phyloP scores from a whole-genome alignment of 2,329 filamentous ascomycete species.

The Colletotrichum filicis region DNA sequence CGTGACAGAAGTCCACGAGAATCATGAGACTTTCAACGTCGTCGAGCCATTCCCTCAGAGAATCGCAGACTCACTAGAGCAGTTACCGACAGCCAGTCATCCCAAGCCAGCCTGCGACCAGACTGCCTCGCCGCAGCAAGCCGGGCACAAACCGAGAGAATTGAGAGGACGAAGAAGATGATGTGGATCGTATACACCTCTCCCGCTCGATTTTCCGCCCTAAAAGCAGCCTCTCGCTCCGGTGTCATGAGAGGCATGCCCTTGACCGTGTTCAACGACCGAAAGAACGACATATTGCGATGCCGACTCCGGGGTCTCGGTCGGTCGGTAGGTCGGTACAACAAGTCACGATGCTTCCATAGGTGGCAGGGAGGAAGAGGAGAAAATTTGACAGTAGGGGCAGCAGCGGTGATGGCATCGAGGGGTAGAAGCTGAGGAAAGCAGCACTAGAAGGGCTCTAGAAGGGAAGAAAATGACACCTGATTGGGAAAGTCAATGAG shows the following conservation, averaged over 20 bases:
- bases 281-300: background rate
- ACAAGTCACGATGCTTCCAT: background rate
- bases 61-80: conserved; percentile 6
- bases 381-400: background rate
- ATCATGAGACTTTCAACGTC: too few relatives aligned
- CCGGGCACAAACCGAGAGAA: conserved; percentile 10
- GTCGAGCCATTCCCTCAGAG: background rate
- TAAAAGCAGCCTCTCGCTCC: conserved; percentile 14
- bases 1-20: background rate
- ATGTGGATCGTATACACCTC: conserved; percentile 18
- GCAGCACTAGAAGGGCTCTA: background rate
- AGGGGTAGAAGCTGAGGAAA: background rate
- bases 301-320: background rate
- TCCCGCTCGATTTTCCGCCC: conserved; percentile 11
- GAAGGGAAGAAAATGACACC: background rate
- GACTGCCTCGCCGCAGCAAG: conserved; percentile 10
- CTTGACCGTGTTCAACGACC: conserved; percentile 7
- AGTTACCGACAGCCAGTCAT: conserved; percentile 25
- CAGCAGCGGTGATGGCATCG: background rate
- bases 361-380: background rate
- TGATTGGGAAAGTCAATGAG: background rate
- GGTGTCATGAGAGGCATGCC: conserved; percentile 21
- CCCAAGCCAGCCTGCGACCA: conserved; percentile 11
- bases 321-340: background rate
- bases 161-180: conserved; percentile 15